Evolutionary conservation across 305 asterid genomes (phyloP).

Genomic region (Ilex paraguariensis): DNA sequence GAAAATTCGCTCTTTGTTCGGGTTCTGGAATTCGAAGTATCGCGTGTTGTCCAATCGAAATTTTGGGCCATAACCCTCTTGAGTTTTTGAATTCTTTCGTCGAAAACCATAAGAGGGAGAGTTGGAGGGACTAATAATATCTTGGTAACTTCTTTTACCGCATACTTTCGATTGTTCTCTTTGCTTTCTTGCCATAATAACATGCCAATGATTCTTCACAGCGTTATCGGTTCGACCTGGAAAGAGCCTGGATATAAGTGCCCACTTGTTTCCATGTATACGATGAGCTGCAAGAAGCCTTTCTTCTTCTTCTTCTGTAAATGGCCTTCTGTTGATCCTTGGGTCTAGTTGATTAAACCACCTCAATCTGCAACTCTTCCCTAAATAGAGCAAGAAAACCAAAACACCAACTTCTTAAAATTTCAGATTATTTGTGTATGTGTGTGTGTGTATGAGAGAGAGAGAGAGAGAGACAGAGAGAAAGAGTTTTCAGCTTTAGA

Average conservation of each 20-base stretch:
- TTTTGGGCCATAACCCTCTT: not conserved
- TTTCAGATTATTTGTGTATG: not conserved
- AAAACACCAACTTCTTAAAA: not conserved
- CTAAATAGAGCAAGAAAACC: slow-evolving; percentile 25
- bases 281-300: slow-evolving; percentile 68
- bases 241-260: slow-evolving; percentile 65
- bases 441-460: not conserved
- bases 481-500: too few relatives aligned
- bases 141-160: slow-evolving; percentile 19
- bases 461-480: slow-evolving; percentile 3
- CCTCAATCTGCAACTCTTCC: slow-evolving; percentile 83
- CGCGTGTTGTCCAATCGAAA: too few relatives aligned
- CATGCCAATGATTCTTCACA: slow-evolving; percentile 94
- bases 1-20: not conserved
- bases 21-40: not conserved
- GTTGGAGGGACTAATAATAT: not conserved
- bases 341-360: slow-evolving; percentile 92
- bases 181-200: slow-evolving; percentile 72
- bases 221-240: slow-evolving; percentile 88
- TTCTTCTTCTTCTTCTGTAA: slow-evolving; percentile 75
- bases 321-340: slow-evolving; percentile 68
- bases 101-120: not conserved
- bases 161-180: slow-evolving; percentile 48
- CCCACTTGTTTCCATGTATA: slow-evolving; percentile 76
- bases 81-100: not conserved